These are phyloP conservation scores for Entophlyctis helioformis DNA, from an alignment of 192 early-diverging fungal species.

Conservation along the genomic window DNA sequence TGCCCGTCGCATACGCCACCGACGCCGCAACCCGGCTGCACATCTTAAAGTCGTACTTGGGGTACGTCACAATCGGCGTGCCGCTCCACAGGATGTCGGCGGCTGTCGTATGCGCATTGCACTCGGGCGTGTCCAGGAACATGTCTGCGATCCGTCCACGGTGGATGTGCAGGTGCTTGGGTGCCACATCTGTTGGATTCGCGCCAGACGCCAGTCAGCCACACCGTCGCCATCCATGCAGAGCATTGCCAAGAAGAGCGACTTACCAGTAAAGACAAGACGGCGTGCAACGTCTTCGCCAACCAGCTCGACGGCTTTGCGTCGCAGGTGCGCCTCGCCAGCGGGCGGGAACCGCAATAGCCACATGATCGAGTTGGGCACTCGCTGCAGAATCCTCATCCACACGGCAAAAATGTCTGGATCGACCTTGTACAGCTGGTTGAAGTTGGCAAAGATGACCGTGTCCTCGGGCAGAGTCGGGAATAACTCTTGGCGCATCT, in stretches of 20 bases:
- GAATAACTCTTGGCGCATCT: conserved; percentile 79
- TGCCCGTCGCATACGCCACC: conserved; percentile 70
- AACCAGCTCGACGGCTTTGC: conserved; percentile 59
- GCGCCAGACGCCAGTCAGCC: not conserved
- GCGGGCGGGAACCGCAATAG: conserved; percentile 82
- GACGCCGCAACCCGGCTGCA: conserved; percentile 81
- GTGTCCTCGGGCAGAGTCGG: conserved; percentile 68
- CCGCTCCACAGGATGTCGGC: conserved; percentile 91
- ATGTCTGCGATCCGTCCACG: conserved; percentile 84
- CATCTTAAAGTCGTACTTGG: conserved; percentile 80
- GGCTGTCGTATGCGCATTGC: conserved; percentile 93
- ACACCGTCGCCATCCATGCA: not conserved
- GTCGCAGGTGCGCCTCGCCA: conserved; percentile 64
- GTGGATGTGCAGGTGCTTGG: conserved; percentile 81
- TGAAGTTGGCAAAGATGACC: conserved; percentile 92
- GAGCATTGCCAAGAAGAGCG: conserved; percentile 21
- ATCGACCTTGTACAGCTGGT: conserved; percentile 93
- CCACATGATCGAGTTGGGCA: conserved; percentile 80
- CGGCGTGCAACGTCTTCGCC: conserved; percentile 65
- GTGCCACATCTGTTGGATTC: conserved; percentile 21
- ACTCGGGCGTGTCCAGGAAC: conserved; percentile 91
- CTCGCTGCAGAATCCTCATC: conserved; percentile 68
- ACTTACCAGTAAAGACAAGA: conserved; percentile 68
- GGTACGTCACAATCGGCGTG: conserved; percentile 83
- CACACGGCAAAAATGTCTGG: conserved; percentile 75